Evolutionary conservation across 495 filamentous ascomycete genomes (phyloP), one percentile per base, ranked within the genome.

Genomic region (Aspergillus affinis): DNA sequence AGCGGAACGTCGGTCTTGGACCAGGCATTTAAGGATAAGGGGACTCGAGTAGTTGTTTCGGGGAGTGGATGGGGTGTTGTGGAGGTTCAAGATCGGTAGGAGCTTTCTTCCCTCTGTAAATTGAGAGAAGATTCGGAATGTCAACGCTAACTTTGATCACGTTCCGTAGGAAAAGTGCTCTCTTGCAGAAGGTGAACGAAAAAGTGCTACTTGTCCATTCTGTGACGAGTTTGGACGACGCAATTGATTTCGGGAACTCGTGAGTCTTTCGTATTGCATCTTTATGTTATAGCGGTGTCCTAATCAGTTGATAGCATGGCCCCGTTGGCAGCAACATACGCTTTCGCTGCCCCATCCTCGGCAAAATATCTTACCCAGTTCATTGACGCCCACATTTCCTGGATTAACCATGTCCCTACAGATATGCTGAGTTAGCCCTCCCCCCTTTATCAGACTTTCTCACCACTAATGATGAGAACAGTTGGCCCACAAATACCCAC

Each of bases 351-450:
- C 12, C 69, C 75, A 10, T 32, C 72, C 0, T 68, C 77, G 17
- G 78, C 77, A 18, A 84, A 84, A 60, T 84, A 84, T 51, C 70
- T 85, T 7, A 70, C 75, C 18, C 81, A 83, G 55, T 82, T 79
- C 61, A 73, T 85, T 32, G 70, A 76, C 49, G 66, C 77, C 23
- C 67, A 75, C 8, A 66, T 75, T 23, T 75, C 81, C 0, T 81
- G 72, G 62, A 70, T 81, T 55, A 84, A 84, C 71, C 79, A 83
- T 47, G 72, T 83, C 8, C 81, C 82, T 6, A 61, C 62, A 9
- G 71, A 77, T 13, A 67, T 83, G 47, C 75, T 84, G 21, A 58
- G 72, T 74, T 63, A 48, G 65, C 51, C 12, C 46, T 9, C 13
- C 3, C 12, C 48, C 23, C 45, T 10, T 49, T 27, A 20, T 19